Percentiles rank a stretch among this genome's conserved stretches.
phyloP scores from a whole-genome alignment of 257 asterid species.

The Salvia hispanica region DNA sequence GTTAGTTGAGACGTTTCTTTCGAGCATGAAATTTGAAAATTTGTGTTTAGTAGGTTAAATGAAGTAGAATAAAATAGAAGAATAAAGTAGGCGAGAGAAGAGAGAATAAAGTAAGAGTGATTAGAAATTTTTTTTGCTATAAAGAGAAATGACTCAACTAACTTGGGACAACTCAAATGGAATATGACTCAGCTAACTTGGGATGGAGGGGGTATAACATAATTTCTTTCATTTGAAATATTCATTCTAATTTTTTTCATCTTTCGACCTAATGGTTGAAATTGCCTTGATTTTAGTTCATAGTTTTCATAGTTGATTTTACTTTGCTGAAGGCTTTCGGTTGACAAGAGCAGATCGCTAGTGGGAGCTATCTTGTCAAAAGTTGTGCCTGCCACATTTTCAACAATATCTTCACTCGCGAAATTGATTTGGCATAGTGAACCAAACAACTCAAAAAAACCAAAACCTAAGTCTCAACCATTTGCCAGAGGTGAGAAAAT shows the following conservation, averaged over 20 bases:
- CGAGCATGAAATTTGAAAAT: too few species aligned
- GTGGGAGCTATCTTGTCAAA: conserved; percentile 95
- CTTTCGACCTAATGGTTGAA: conserved; percentile 22
- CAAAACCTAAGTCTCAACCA: conserved; percentile 75
- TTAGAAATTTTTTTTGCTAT: too few species aligned
- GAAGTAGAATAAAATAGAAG: too few species aligned
- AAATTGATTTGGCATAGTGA: conserved; percentile 90
- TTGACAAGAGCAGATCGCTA: conserved; percentile 79
- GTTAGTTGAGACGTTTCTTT: too few species aligned
- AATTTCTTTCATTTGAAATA: conserved; percentile 22
- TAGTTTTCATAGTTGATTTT: conserved; percentile 27
- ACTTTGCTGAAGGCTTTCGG: conserved; percentile 73
- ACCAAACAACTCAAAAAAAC: conserved; percentile 47
- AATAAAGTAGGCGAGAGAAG: too few species aligned
- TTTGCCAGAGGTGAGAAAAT: conserved; percentile 74
- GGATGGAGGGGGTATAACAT: background rate
- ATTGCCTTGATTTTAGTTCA: conserved; percentile 15
- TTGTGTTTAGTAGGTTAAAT: too few species aligned
- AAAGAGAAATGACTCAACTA: too few species aligned
- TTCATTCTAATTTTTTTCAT: background rate
- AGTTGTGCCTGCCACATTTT: conserved; percentile 94
- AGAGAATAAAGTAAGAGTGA: too few species aligned
- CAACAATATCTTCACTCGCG: conserved; percentile 84
- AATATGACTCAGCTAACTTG: too few species aligned
- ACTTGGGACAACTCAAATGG: too few species aligned